Evolutionary conservation across 345 rosid genomes (phyloP).

Genomic region (Eucalyptus marginata): DNA sequence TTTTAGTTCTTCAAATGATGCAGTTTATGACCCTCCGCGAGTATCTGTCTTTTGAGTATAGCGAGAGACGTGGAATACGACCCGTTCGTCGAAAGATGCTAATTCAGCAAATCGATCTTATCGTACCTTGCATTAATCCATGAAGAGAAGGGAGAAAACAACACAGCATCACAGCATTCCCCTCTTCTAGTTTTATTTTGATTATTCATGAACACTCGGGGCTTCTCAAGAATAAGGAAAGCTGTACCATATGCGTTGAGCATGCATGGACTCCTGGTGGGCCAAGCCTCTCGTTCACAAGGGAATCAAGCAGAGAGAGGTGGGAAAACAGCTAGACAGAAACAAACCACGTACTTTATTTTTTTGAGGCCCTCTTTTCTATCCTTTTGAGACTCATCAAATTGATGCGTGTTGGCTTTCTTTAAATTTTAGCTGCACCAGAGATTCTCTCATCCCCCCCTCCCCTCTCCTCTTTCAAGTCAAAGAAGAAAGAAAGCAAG

Average conservation of each 20-base stretch:
- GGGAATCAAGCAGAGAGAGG: not conserved
- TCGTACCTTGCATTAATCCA: not conserved
- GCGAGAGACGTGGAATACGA: not conserved
- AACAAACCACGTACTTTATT: conserved; percentile 1
- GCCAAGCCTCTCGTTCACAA: not conserved
- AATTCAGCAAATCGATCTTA: not conserved
- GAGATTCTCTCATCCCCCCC: conserved; percentile 4
- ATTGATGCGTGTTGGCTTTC: not conserved
- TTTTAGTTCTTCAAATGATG: not conserved
- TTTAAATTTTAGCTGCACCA: not conserved
- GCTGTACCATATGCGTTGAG: not conserved
- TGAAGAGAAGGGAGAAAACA: not conserved
- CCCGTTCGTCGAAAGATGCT: not conserved
- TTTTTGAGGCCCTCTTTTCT: not conserved
- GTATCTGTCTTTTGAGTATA: not conserved
- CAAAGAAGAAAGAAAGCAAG: not conserved
- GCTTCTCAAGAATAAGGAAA: not conserved
- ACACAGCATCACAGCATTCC: not conserved
- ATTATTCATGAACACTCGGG: not conserved
- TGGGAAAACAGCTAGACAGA: not conserved
- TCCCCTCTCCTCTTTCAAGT: not conserved
- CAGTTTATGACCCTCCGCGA: not conserved
- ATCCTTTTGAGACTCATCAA: not conserved
- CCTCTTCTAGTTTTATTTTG: not conserved
- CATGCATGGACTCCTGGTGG: not conserved